Conservation (phyloP, 2,329 filamentous ascomycete species). For the Penicillium sp. region DNA sequence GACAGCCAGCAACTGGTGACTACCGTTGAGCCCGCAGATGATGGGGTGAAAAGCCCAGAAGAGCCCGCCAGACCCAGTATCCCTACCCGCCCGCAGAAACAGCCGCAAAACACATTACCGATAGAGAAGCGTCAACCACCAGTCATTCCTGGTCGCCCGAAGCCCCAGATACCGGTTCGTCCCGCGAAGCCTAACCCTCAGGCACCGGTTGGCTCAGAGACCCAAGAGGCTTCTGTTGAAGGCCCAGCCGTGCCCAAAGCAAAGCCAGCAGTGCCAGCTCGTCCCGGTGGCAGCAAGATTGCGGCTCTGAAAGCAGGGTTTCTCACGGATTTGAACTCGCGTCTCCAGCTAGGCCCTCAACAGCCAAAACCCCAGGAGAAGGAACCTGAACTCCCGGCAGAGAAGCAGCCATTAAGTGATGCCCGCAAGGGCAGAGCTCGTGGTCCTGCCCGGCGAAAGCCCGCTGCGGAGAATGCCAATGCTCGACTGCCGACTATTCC, state of each 20-base stretch:
- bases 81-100: conserved; percentile 37
- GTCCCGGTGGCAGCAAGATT: conserved; percentile 81
- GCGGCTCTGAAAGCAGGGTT: conserved; percentile 88
- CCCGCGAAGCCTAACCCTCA: conserved; percentile 55
- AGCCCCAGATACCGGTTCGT: conserved; percentile 66
- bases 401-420: conserved; percentile 80
- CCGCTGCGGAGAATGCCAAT: conserved; percentile 59
- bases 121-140: conserved; percentile 54
- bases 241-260: conserved; percentile 53
- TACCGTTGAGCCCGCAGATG: conserved; percentile 57
- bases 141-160: conserved; percentile 58
- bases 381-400: conserved; percentile 60
- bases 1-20: conserved; percentile 79
- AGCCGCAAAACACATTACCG: conserved; percentile 43
- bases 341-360: conserved; percentile 82
- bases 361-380: conserved; percentile 71
- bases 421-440: conserved; percentile 87
- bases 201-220: conserved; percentile 12
- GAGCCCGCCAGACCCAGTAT: conserved; percentile 34
- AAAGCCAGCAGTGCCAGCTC: conserved; percentile 81
- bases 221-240: conserved; percentile 36
- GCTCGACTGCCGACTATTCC: conserved; percentile 34
- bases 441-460: conserved; percentile 77
- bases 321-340: conserved; percentile 88
- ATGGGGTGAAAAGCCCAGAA: conserved; percentile 47